Conservation (phyloP, 768 basidiomycete species). For the Plicaturopsis crispa region DNA sequence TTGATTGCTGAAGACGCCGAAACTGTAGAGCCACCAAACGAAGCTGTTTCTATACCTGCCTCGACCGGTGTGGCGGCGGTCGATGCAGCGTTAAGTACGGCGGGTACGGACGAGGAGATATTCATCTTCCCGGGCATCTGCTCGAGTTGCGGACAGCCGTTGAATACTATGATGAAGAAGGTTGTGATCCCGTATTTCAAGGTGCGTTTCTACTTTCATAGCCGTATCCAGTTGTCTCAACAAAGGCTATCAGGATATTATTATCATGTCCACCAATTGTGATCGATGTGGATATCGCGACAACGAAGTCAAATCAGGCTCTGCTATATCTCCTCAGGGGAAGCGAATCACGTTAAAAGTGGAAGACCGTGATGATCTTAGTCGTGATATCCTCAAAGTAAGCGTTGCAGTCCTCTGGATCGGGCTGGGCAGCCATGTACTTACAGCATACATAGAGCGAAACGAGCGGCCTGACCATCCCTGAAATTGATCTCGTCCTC, state of each 20-base stretch:
- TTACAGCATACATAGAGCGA: slow-evolving; percentile 60
- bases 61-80: neutral
- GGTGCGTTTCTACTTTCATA: slow-evolving; percentile 30
- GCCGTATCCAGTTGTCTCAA: neutral
- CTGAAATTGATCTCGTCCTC: slow-evolving; percentile 90
- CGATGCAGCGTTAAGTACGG: too few relatives aligned
- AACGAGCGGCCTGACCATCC: slow-evolving; percentile 81
- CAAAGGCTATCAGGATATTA: slow-evolving; percentile 56
- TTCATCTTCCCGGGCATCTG: slow-evolving; percentile 84
- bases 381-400: slow-evolving; percentile 92
- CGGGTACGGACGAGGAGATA: slow-evolving; percentile 56
- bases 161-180: slow-evolving; percentile 92
- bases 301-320: slow-evolving; percentile 94
- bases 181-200: slow-evolving; percentile 98
- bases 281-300: slow-evolving; percentile 93
- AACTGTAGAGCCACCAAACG: slow-evolving; percentile 8
- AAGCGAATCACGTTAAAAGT: slow-evolving; percentile 86
- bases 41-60: slow-evolving; percentile 4
- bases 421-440: neutral
- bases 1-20: slow-evolving; percentile 42
- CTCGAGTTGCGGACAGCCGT: slow-evolving; percentile 76
- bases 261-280: slow-evolving; percentile 99
- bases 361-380: slow-evolving; percentile 86
- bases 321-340: slow-evolving; percentile 82
- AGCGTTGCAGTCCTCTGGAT: slow-evolving; percentile 7